Base-by-base conservation (phyloP, 371 early-diverging fungal species). In the Mucor sp. region DNA sequence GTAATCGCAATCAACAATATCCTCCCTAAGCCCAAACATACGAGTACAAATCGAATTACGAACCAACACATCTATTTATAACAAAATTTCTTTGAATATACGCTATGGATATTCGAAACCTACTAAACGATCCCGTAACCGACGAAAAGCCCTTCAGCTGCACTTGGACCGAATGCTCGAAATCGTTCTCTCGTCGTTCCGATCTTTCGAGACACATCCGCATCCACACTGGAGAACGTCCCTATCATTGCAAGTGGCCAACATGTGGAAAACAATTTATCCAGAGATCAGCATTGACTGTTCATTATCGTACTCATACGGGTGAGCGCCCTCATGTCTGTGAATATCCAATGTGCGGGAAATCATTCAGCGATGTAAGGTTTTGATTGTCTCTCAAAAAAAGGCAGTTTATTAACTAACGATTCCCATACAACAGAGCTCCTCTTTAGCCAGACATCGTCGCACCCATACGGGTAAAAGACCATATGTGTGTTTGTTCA, bases 281-380 rank as follows among this genome's bases (percentile, higher is more conserved):
- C 73, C 93, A 93, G 78, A 80, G 90, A 25, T 92, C 92, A 6
- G 93, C 93, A n/a, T 79, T 93, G 65, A 91, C 88, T 0, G 92
- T 92, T 33, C 94, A 93, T 72, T 79, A 85, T 48, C 84, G 93
- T 58, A 92, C 92, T 0, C 93, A 93, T 73, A 87, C 93, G 9
- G 93, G 93, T 28, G 94, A 92, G 66, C 78, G 89, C 19, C 93
- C 93, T 21, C 93, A 93, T 72, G 71, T 85, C 41, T 93, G 93
- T 68, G 85, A 88, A 74, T 78, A 84, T 37, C 75, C 75, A 25
- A 69, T 74, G 25, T 90, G 89, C 68, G 78, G 79, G 12, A 86
- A 86, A 68, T 74, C 87, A 25, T 88, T 90, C 69, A 84, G 85
- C 48, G 88, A 89, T 68, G 84, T 86, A 75, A 71, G 82, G 67